phyloP scores from a whole-genome alignment of 2,329 filamentous ascomycete species.

The Ophiostoma ips region DNA sequence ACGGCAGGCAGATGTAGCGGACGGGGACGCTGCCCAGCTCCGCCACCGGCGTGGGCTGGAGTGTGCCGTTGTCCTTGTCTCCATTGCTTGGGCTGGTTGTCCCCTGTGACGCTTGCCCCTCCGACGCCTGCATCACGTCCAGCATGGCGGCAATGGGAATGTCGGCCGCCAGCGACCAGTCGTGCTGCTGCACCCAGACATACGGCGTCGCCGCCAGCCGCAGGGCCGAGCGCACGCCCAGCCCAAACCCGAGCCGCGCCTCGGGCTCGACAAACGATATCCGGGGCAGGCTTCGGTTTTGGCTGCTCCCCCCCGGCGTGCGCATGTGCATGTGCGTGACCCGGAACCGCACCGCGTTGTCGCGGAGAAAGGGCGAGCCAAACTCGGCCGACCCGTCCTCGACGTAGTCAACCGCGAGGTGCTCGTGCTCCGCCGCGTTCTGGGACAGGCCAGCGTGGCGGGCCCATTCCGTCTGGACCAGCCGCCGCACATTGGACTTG shows the following conservation, averaged over 20 bases:
- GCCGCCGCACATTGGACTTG: slow-evolving; percentile 31
- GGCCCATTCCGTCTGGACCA: slow-evolving; percentile 20
- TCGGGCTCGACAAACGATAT: slow-evolving; percentile 36
- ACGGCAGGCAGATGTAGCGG: slow-evolving; percentile 39
- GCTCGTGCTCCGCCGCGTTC: too few species aligned
- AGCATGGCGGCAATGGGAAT: slow-evolving; percentile 32
- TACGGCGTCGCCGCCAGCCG: slow-evolving; percentile 33
- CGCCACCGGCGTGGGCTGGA: too few species aligned
- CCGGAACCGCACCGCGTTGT: slow-evolving; percentile 25
- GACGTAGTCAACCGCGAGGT: background rate
- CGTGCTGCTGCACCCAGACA: slow-evolving; percentile 45
- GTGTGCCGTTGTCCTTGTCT: background rate
- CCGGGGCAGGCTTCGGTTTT: slow-evolving; percentile 19
- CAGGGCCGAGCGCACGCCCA: slow-evolving; percentile 38
- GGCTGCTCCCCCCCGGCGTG: too few species aligned
- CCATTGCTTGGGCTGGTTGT: background rate
- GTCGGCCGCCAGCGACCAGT: slow-evolving; percentile 34
- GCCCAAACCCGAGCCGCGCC: slow-evolving; percentile 35
- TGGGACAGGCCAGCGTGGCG: background rate
- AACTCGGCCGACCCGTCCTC: slow-evolving; percentile 30
- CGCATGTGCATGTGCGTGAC: slow-evolving; percentile 12
- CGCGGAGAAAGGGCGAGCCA: slow-evolving; percentile 21
- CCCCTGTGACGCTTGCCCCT: too few species aligned
- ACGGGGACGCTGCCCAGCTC: slow-evolving; percentile 26
- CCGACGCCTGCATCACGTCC: slow-evolving; percentile 29